These are phyloP conservation scores for Phytophthora pluvialis DNA, from an alignment of 352 stramenopile genomes.

Conservation along the genomic window DNA sequence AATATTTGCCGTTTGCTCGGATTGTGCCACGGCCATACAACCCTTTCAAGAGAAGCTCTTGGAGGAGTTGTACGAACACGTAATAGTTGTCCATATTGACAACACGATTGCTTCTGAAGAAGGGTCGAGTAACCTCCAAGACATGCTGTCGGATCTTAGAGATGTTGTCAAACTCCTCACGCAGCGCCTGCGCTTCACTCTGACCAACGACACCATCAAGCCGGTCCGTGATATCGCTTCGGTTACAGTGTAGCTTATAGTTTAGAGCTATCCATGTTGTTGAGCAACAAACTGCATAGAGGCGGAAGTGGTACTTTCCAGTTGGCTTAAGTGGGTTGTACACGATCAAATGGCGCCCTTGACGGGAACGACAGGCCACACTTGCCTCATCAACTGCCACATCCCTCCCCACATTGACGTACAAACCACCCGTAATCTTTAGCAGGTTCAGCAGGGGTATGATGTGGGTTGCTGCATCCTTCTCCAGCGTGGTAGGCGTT, in stretches of 20 bases:
- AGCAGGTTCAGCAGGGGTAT: background rate
- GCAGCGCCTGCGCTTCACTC: background rate
- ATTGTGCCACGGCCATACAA: background rate
- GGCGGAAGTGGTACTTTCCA: background rate
- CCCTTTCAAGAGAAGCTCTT: background rate
- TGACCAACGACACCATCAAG: background rate
- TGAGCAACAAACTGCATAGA: background rate
- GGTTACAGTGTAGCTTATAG: background rate
- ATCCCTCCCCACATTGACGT: background rate
- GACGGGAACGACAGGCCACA: background rate
- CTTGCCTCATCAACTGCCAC: background rate
- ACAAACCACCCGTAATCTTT: slow-evolving; percentile 1
- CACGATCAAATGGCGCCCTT: background rate
- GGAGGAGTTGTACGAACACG: background rate
- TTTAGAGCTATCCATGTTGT: slow-evolving; percentile 5
- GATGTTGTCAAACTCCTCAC: background rate
- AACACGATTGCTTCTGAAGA: no score
- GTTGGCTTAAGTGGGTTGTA: slow-evolving; percentile 1
- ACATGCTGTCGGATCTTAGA: no score
- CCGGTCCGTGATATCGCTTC: background rate
- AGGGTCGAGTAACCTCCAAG: no score
- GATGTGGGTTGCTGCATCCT: background rate
- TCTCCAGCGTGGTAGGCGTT: background rate
- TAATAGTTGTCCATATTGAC: no score
- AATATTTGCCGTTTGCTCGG: slow-evolving; percentile 1